phyloP scores from a whole-genome alignment of 1,284 basidiomycete genomes.

The Trametes versicolor region DNA sequence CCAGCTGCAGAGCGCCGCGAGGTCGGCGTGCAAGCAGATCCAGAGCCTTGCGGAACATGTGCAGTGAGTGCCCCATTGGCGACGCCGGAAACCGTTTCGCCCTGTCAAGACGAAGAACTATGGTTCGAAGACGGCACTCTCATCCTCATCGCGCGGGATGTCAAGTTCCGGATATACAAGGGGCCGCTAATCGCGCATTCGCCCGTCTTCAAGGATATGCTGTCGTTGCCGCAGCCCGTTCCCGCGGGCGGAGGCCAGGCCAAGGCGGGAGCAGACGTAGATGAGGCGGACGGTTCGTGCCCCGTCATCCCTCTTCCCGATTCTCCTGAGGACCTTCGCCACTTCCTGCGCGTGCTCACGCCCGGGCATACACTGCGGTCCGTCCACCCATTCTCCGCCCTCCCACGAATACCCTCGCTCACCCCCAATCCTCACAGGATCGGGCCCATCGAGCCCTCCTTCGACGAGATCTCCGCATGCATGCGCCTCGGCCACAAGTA shows the following conservation, averaged over 20 bases:
- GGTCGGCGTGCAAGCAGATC: neutral
- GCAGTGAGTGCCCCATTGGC: neutral
- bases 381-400: neutral
- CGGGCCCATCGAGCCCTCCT: conserved; percentile 13
- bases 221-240: conserved; percentile 26
- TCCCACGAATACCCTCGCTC: neutral
- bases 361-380: conserved; percentile 12
- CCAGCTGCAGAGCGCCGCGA: neutral
- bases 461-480: conserved; percentile 23
- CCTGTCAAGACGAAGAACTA: conserved; percentile 22
- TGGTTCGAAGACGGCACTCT: conserved; percentile 39
- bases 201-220: conserved; percentile 35
- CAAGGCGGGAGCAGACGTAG: neutral
- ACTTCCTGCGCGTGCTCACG: conserved; percentile 23
- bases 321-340: conserved; percentile 20
- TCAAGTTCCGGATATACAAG: conserved; percentile 34
- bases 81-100: neutral
- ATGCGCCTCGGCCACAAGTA: conserved; percentile 28
- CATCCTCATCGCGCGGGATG: conserved; percentile 31
- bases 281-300: conserved; percentile 6
- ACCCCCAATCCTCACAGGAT: neutral
- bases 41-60: neutral
- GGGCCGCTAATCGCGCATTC: conserved; percentile 33
- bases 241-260: neutral
- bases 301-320: conserved; percentile 17